Evolutionary conservation across 495 filamentous ascomycete species (phyloP).

Genomic region (Aspergillus nidulans): DNA sequence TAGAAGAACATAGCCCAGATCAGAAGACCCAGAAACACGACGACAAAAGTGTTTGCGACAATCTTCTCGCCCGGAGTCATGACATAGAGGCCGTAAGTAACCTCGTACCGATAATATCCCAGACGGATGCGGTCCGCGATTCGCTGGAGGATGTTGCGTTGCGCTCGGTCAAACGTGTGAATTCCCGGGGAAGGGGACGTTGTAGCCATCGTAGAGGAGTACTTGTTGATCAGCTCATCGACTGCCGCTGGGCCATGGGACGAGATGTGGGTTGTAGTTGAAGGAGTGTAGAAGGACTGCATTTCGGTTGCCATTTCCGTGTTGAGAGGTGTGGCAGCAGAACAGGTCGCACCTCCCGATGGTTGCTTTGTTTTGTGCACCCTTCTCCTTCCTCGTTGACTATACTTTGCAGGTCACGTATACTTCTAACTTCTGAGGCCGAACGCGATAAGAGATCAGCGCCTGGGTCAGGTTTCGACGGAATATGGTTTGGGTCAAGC

Average conservation of each 20-base stretch:
- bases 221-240: constrained; percentile 36
- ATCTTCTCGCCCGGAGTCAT: constrained; percentile 67
- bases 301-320: constrained; percentile 32
- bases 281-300: constrained; percentile 37
- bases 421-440: not conserved
- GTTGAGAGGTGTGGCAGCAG: not conserved
- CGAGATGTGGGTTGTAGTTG: constrained; percentile 28
- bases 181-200: constrained; percentile 7
- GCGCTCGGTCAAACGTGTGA: constrained; percentile 12
- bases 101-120: constrained; percentile 73
- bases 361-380: not conserved
- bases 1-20: constrained; percentile 38
- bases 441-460: not conserved
- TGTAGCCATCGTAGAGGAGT: constrained; percentile 30
- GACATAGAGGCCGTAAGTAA: constrained; percentile 70
- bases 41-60: constrained; percentile 54
- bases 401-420: not conserved
- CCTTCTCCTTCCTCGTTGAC: not conserved
- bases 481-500: not conserved
- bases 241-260: constrained; percentile 32
- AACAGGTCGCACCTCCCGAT: constrained; percentile 7
- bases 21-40: constrained; percentile 31
- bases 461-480: not conserved
- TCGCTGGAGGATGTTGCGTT: constrained; percentile 28
- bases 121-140: constrained; percentile 53